Evolutionary conservation across 306 rosid species (phyloP).

Genomic region (Geum urbanum): DNA sequence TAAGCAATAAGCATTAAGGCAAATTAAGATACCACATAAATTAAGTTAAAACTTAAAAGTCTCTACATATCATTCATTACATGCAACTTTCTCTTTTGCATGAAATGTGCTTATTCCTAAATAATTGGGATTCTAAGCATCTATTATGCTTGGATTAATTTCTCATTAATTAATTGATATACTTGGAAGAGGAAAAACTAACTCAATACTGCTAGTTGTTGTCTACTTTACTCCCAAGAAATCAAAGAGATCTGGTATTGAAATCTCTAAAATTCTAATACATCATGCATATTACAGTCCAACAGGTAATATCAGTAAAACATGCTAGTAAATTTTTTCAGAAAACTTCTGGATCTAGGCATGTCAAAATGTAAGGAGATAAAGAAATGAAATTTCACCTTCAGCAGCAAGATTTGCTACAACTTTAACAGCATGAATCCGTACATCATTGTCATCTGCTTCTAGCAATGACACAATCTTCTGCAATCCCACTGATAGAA

Average conservation of each 20-base stretch:
- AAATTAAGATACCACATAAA: background rate
- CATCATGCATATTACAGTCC: background rate
- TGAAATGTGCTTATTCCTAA: background rate
- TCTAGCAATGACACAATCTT: conserved; percentile 95
- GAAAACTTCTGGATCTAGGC: background rate
- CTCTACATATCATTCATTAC: background rate
- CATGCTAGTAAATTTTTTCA: background rate
- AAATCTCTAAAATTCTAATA: too few species aligned
- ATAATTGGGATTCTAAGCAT: background rate
- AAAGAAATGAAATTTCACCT: conserved; percentile 46
- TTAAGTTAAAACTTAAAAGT: background rate
- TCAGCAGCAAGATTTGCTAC: conserved; percentile 99
- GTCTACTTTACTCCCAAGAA: background rate
- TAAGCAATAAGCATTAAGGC: background rate
- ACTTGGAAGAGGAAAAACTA: background rate
- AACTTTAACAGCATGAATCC: conserved; percentile 96
- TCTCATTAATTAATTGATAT: background rate
- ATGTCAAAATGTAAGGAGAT: background rate
- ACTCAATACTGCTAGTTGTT: background rate
- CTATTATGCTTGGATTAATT: background rate
- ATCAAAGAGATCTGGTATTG: background rate
- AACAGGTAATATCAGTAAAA: background rate
- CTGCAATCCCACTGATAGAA: conserved; percentile 85
- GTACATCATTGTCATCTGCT: conserved; percentile 90
- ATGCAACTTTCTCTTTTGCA: background rate